Evolutionary conservation across 2,329 filamentous ascomycete genomes (phyloP).

Genomic region (Simplicillium sp.): DNA sequence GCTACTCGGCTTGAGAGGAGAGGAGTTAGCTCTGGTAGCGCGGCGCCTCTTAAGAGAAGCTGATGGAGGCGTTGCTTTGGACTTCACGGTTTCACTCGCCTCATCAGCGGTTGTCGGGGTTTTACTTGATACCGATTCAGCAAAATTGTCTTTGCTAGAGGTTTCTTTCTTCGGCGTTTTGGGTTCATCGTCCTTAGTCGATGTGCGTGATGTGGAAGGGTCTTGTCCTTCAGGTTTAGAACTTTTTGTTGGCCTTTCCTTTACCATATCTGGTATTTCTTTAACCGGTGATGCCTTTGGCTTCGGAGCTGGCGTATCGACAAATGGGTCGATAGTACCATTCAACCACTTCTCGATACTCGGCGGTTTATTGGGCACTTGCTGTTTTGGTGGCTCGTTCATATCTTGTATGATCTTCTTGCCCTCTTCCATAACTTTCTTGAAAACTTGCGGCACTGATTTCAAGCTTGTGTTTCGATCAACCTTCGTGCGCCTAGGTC

Average conservation of each 20-base stretch:
- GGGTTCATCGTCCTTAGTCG: constrained; percentile 4
- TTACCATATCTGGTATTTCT: neutral
- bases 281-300: neutral
- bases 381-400: constrained; percentile 5
- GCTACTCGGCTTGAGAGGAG: constrained; percentile 34
- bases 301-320: constrained; percentile 25
- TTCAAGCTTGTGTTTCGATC: constrained; percentile 50
- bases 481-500: constrained; percentile 31
- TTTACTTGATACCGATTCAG: neutral
- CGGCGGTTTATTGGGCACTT: constrained; percentile 40
- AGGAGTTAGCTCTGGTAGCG: constrained; percentile 41
- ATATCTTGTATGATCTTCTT: constrained; percentile 46
- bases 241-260: constrained; percentile 6
- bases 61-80: constrained; percentile 9
- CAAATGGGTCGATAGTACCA: constrained; percentile 52
- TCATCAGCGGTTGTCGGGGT: neutral
- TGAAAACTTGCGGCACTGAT: constrained; percentile 51
- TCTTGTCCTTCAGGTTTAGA: neutral
- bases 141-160: neutral
- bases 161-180: constrained; percentile 1
- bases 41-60: constrained; percentile 41
- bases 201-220: neutral
- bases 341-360: constrained; percentile 59
- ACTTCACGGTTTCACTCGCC: constrained; percentile 10
- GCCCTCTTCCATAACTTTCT: constrained; percentile 54